Base-by-base conservation (phyloP, 106 monocot species). In the Dendrobium huoshanense region DNA sequence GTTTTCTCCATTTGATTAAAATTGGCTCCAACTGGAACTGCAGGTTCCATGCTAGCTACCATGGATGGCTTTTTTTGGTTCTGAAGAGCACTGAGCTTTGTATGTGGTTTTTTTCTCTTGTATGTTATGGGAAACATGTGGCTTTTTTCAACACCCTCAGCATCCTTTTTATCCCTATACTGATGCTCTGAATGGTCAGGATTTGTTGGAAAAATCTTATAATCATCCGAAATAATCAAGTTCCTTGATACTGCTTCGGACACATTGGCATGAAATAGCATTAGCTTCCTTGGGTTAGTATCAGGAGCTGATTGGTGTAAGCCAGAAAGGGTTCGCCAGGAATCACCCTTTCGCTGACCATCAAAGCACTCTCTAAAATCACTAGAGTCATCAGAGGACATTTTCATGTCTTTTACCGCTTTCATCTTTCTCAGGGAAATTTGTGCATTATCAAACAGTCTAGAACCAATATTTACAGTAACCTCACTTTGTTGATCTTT, bases 41-140 rank as follows among this genome's bases (percentile, higher is more conserved):
- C 77, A 47, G 77, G 44, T 29, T 77, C 78, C 33, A 59, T 16
- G 51, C 70, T 65, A 9, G 78, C 56, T 1, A 72, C 61, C 5
- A 47, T 25, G 24, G 54, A 11, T 48, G 67, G 47, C 41, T 80
- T 10, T 55, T 84, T 84, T 33, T 64, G 42, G 19, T 79, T 77
- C 25, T 48, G 77, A 61, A 56, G 6, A 16, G 70, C 3, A 49
- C 41, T 78, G 67, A 54, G 85, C 84, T 87, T 86, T 20, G 18
- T 77, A 42, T 59, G 44, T 22, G 70, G 72, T 67, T 88, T 91
- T 79, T 88, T 88, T 64, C 91, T n/a, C 77, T 83, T 86, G 75
- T 83, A 91, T 64, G 86, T 88, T 80, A 88, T 85, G 27, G 88
- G 91, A 74, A 86, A 78, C 58, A 76, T 76, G 72, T 54, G 75